These are phyloP conservation scores for Clavispora phyllophila DNA, from an alignment of 805 yeast genomes.

Conservation along the genomic window DNA sequence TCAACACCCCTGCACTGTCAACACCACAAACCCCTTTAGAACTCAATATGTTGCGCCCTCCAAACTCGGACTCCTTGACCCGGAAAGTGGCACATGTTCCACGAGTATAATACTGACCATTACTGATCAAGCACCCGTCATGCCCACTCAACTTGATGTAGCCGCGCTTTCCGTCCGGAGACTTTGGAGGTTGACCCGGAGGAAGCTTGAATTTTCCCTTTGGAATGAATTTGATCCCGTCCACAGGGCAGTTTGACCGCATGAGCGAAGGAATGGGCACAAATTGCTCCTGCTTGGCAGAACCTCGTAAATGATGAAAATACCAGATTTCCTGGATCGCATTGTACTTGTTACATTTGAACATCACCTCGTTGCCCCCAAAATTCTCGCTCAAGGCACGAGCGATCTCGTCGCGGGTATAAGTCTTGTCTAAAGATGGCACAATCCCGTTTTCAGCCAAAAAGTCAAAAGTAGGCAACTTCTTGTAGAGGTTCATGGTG, in stretches of 20 bases:
- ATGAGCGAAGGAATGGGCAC: slow-evolving; percentile 55
- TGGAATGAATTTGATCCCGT: slow-evolving; percentile 70
- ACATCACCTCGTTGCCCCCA: slow-evolving; percentile 28
- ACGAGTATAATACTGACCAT: slow-evolving; percentile 75
- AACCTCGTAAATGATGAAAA: slow-evolving; percentile 21
- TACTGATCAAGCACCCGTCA: slow-evolving; percentile 74
- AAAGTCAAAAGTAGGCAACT: slow-evolving; percentile 33
- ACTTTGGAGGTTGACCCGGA: slow-evolving; percentile 13
- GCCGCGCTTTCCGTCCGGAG: slow-evolving; percentile 17
- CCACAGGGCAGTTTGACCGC: slow-evolving; percentile 59
- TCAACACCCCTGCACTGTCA: slow-evolving; percentile 8
- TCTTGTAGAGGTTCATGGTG: slow-evolving; percentile 27
- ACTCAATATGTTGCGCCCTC: slow-evolving; percentile 66
- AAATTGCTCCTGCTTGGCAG: slow-evolving; percentile 25
- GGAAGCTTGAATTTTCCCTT: slow-evolving; percentile 36
- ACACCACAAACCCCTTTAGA: slow-evolving; percentile 70
- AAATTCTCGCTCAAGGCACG: slow-evolving; percentile 28
- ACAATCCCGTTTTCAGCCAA: slow-evolving; percentile 31
- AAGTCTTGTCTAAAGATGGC: slow-evolving; percentile 30
- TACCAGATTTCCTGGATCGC: slow-evolving; percentile 24
- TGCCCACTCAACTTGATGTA: slow-evolving; percentile 46
- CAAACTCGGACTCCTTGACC: slow-evolving; percentile 52
- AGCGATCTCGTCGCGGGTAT: slow-evolving; percentile 26
- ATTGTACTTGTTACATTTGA: slow-evolving; percentile 25
- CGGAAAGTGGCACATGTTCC: slow-evolving; percentile 85